These are phyloP conservation scores for Osmozyma mogii DNA, from an alignment of 805 yeast species.

Conservation along the genomic window DNA sequence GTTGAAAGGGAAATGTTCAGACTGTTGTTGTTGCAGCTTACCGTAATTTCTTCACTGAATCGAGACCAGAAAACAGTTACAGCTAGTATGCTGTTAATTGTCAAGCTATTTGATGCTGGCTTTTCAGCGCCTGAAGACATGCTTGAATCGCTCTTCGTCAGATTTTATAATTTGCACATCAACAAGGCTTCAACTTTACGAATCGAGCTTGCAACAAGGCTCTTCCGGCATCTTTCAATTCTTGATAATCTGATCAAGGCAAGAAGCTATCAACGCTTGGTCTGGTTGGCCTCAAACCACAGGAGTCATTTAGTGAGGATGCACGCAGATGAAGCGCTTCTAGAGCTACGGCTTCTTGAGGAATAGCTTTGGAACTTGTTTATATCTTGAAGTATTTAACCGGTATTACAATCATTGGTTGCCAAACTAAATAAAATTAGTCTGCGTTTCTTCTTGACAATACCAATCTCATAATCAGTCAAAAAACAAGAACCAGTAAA, in stretches of 20 bases:
- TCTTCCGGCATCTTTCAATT: constrained; percentile 34
- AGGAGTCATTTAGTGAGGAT: too few species aligned
- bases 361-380: too few species aligned
- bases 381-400: too few species aligned
- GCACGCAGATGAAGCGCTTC: too few species aligned
- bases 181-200: constrained; percentile 35
- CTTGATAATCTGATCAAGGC: too few species aligned
- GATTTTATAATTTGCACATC: constrained; percentile 50
- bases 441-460: too few species aligned
- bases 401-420: too few species aligned
- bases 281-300: too few species aligned
- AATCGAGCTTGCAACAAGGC: constrained; percentile 30
- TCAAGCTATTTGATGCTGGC: constrained; percentile 34
- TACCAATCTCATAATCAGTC: too few species aligned
- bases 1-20: constrained; percentile 1
- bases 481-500: constrained; percentile 1
- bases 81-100: constrained; percentile 21
- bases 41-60: constrained; percentile 1
- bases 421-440: too few species aligned
- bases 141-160: constrained; percentile 32
- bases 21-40: not conserved
- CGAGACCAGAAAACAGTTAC: constrained; percentile 17
- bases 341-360: too few species aligned
- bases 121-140: constrained; percentile 21
- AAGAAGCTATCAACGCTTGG: too few species aligned